Percentiles rank a stretch among this genome's conserved stretches.
phyloP scores from a whole-genome alignment of 2,329 filamentous ascomycete species.

The Colletotrichum zoysiae region DNA sequence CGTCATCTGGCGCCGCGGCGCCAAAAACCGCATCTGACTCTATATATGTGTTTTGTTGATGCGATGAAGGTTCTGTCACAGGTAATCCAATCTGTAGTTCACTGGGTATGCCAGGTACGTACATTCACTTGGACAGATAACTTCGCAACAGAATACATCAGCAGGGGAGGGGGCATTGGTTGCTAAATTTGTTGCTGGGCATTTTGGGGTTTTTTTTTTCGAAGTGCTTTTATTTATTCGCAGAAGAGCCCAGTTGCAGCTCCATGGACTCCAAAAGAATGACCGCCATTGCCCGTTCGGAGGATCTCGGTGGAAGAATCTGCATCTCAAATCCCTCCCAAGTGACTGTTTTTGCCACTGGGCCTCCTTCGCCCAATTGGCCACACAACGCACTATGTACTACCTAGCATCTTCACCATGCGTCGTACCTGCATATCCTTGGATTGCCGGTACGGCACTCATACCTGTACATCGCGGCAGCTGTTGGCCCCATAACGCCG shows the following conservation, averaged over 20 bases:
- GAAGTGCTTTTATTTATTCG: background rate
- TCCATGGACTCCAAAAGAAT: background rate
- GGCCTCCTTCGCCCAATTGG: background rate
- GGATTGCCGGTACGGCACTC: background rate
- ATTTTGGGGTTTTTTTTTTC: background rate
- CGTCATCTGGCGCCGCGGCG: background rate
- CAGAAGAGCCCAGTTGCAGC: background rate
- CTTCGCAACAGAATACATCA: background rate
- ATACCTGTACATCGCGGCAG: background rate
- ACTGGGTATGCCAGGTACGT: background rate
- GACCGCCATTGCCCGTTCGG: background rate
- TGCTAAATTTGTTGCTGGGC: background rate
- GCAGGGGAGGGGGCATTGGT: background rate
- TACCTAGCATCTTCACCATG: conserved; percentile 20
- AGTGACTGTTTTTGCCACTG: background rate
- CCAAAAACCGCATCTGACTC: background rate
- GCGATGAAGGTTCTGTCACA: no score
- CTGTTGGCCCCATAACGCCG: background rate
- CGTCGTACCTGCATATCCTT: conserved; percentile 35
- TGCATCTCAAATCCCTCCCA: no score
- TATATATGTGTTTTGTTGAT: background rate
- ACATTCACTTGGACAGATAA: background rate
- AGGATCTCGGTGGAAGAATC: background rate
- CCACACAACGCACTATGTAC: no score
- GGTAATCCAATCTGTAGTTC: background rate